Evolutionary conservation across 371 early-diverging fungal genomes (phyloP).

Genomic region (Umbelopsis sp.): DNA sequence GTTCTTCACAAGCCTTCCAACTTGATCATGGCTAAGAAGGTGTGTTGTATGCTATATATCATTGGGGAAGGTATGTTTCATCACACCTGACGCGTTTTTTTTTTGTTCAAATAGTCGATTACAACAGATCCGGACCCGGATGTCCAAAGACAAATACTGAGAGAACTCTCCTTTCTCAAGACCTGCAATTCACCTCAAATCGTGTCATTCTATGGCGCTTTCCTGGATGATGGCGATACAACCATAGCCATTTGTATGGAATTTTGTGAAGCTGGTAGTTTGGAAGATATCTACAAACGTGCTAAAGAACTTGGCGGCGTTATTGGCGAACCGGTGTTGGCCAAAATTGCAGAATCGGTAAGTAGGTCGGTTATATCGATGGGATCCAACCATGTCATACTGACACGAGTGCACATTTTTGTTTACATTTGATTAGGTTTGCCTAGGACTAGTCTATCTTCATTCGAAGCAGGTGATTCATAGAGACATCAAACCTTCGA

Average conservation of each 20-base stretch:
- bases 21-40: constrained; percentile 92
- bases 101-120: constrained; percentile 48
- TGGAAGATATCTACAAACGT: constrained; percentile 79
- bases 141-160: constrained; percentile 80
- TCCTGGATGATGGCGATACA: constrained; percentile 82
- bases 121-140: constrained; percentile 69
- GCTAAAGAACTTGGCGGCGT: constrained; percentile 61
- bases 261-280: constrained; percentile 85
- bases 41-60: constrained; percentile 24
- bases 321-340: constrained; percentile 81
- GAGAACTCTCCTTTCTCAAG: constrained; percentile 87
- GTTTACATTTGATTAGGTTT: constrained; percentile 43
- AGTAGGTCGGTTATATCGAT: constrained; percentile 12
- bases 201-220: constrained; percentile 93
- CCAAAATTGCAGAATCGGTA: constrained; percentile 78
- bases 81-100: not conserved
- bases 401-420: not conserved
- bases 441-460: constrained; percentile 77
- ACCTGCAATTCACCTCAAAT: constrained; percentile 91
- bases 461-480: constrained; percentile 86
- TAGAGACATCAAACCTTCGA: constrained; percentile 92
- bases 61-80: no score
- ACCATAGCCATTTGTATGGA: constrained; percentile 94
- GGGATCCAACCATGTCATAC: not conserved
- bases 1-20: constrained; percentile 78